Percentiles rank a stretch among this genome's conserved stretches.
phyloP scores from a whole-genome alignment of 371 early-diverging fungal genomes.

The Rhizopus stolonifer region DNA sequence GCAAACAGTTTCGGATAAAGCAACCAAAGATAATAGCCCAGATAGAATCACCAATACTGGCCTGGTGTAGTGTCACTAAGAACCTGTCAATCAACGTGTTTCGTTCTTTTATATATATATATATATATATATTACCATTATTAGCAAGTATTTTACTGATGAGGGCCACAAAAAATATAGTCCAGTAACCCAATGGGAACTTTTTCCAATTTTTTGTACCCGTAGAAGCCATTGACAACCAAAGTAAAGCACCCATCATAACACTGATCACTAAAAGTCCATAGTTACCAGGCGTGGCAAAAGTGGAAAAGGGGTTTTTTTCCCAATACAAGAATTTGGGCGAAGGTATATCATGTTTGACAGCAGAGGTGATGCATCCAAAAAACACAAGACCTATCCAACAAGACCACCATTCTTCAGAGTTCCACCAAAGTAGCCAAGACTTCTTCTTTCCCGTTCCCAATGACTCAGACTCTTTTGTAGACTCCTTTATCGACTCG shows the following conservation, averaged over 20 bases:
- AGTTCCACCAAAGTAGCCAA: conserved; percentile 64
- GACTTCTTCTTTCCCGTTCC: not conserved
- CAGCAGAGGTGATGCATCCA: conserved; percentile 50
- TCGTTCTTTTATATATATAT: too few relatives aligned
- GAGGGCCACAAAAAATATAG: conserved; percentile 49
- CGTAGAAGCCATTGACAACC: conserved; percentile 46
- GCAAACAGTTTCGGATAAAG: conserved; percentile 44
- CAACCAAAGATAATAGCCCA: conserved; percentile 66
- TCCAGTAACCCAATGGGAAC: conserved; percentile 49
- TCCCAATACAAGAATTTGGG: conserved; percentile 54
- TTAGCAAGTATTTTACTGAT: conserved; percentile 60
- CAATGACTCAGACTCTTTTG: not conserved
- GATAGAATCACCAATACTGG: conserved; percentile 59
- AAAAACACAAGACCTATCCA: conserved; percentile 65
- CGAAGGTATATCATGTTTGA: conserved; percentile 43
- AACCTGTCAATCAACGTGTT: not conserved
- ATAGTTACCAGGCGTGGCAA: conserved; percentile 42
- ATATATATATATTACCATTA: conserved; percentile 56
- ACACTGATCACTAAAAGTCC: conserved; percentile 53
- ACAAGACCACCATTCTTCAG: conserved; percentile 66
- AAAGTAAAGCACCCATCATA: conserved; percentile 50
- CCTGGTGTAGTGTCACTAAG: conserved; percentile 38
- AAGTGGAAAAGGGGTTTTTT: conserved; percentile 54
- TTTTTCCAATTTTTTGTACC: conserved; percentile 39
- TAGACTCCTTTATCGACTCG: not conserved